Base-by-base conservation (phyloP, 2,329 filamentous ascomycete species). In the Xylariaceae sp. region DNA sequence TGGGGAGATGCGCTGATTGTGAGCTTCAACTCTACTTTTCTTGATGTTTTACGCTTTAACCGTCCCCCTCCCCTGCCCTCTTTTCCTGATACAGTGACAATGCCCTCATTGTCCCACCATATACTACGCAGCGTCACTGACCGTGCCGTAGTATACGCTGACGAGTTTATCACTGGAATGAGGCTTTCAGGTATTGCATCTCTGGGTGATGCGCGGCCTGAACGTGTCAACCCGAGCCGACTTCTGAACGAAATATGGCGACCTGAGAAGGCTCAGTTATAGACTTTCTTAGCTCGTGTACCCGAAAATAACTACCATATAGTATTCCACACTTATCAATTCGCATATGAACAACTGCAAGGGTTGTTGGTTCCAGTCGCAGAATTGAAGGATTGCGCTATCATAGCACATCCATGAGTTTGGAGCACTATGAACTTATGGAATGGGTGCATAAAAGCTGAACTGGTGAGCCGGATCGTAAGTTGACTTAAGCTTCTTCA, bases 141-240 rank as follows among this genome's bases (percentile, higher is more conserved):
- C 22, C 7, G n/a, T n/a, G 1, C 34, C 18, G 5, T 47, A 58
- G 56, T 58, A 22, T 50, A 47, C 19, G 47, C 56, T 0, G 77
- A 78, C 22, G 77, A 80, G 57, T 63, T 80, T 10, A 67, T 71
- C 40, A 73, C 69, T 0, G 73, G 73, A 3, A 81, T 81, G 78
- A 67, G 71, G 1, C 65, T 81, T 14, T 62, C 76, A 17, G 79
- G 79, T 2, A 74, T 81, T 36, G 76, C 72, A 2, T 71, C 75
- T 31, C 62, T 82, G 6, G 68, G 73, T 45, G 70, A 79, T 54
- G 72, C 74, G 11, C 67, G 70, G 43, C 76, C 78, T 2, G 76
- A 79, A n/a, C 69, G 78, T 63, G 75, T 82, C 11, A 81, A 80
- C 48, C 60, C 67, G 10, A 65, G 56, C 38, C 59, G 60, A 4